A percentile compares a stretch with the other conserved stretches of the same genome.
phyloP scores from a whole-genome alignment of 352 stramenopile species.

The Phytophthora citricola region DNA sequence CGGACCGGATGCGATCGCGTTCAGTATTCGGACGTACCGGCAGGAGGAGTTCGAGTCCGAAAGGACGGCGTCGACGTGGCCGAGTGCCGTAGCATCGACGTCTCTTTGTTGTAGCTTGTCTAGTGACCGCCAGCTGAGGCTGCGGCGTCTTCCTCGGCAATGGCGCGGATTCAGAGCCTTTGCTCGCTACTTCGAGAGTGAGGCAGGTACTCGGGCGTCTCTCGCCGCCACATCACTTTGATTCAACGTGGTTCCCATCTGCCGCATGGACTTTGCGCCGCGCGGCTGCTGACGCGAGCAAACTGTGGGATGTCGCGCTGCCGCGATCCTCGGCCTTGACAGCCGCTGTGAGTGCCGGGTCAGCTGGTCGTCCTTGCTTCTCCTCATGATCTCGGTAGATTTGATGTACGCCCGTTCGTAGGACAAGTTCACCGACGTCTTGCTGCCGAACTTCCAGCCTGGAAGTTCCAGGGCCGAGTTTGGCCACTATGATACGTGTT shows the following conservation, averaged over 20 bases:
- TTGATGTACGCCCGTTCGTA: background rate
- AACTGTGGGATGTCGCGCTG: constrained; percentile 19
- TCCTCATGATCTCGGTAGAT: constrained; percentile 25
- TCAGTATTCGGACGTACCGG: constrained; percentile 18
- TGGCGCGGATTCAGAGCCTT: constrained; percentile 1
- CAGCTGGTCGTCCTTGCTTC: constrained; percentile 32
- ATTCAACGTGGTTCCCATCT: constrained; percentile 29
- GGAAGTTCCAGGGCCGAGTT: too few relatives aligned
- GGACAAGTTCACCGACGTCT: too few relatives aligned
- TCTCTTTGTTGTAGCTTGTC: constrained; percentile 10
- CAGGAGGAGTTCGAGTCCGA: constrained; percentile 28
- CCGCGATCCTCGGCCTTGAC: constrained; percentile 9
- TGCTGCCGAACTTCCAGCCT: too few relatives aligned
- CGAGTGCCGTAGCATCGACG: constrained; percentile 20
- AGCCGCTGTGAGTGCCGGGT: constrained; percentile 9
- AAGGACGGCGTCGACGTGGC: constrained; percentile 11
- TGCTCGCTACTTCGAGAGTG: constrained; percentile 39
- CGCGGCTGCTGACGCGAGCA: constrained; percentile 16
- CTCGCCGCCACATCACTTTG: constrained; percentile 23
- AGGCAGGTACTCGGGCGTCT: background rate
- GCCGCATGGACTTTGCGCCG: constrained; percentile 7
- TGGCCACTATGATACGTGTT: too few relatives aligned
- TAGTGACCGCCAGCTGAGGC: background rate
- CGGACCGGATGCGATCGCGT: constrained; percentile 1
- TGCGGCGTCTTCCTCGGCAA: constrained; percentile 2